A percentile compares a stretch with the other conserved stretches of the same genome.
These are phyloP conservation scores for Mycena amicta DNA, from an alignment of 768 basidiomycete genomes.

Conservation along the genomic window DNA sequence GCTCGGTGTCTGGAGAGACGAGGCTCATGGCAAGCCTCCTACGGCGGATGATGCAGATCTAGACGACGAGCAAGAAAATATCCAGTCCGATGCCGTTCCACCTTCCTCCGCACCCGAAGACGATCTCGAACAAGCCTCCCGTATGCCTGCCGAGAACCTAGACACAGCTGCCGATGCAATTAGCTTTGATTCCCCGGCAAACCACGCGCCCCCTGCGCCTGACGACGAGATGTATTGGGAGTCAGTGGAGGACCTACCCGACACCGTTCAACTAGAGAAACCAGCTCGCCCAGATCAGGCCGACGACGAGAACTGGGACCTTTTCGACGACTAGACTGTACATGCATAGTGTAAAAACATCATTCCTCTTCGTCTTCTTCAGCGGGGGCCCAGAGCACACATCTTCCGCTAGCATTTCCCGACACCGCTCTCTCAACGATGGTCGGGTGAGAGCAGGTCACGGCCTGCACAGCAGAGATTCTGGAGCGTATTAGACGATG, in stretches of 20 bases:
- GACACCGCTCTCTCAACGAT: constrained; percentile 74
- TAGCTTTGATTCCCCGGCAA: too few species aligned
- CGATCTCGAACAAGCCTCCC: too few species aligned
- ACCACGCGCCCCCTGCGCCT: too few species aligned
- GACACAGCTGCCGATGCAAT: too few species aligned
- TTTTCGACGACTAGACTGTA: too few species aligned
- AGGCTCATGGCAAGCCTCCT: constrained; percentile 42
- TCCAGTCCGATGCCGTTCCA: neutral
- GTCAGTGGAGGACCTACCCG: too few species aligned
- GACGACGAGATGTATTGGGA: too few species aligned
- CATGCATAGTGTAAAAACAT: neutral
- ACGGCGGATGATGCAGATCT: constrained; percentile 40
- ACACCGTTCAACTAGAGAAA: too few species aligned
- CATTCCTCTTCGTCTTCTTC: constrained; percentile 19
- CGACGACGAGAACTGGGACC: too few species aligned
- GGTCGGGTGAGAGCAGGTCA: constrained; percentile 83
- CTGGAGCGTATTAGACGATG: constrained; percentile 36
- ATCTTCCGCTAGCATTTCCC: constrained; percentile 79
- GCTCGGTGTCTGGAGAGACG: constrained; percentile 78
- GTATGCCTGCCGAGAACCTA: too few species aligned
- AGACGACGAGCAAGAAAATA: constrained; percentile 31
- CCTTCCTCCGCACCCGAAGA: neutral
- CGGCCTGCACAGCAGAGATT: constrained; percentile 85
- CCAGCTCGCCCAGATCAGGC: too few species aligned
- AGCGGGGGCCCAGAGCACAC: constrained; percentile 73